Conservation (phyloP, 106 monocot species). For the Chionographis japonica region DNA sequence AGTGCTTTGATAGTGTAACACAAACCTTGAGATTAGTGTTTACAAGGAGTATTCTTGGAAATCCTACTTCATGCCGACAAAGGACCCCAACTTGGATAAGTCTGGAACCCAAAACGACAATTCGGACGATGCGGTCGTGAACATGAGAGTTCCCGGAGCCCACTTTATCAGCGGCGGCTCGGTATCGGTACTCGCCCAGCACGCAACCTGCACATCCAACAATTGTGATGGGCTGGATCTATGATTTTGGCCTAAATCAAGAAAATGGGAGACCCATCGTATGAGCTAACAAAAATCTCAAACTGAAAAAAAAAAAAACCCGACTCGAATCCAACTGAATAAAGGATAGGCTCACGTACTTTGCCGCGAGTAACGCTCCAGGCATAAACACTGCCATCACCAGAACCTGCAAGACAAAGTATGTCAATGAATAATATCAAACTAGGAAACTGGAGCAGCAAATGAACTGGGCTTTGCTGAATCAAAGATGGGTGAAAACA, state of each 20-base stretch:
- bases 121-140: slow-evolving; percentile 88
- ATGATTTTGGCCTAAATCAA: not conserved
- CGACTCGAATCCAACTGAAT: not conserved
- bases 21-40: not conserved
- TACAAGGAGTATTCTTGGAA: not conserved
- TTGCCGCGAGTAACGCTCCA: slow-evolving; percentile 86
- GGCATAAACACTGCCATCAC: slow-evolving; percentile 92
- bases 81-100: slow-evolving; percentile 89
- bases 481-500: not conserved
- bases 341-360: slow-evolving; percentile 19
- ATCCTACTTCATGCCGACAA: slow-evolving; percentile 42
- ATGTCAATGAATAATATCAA: not conserved
- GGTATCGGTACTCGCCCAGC: slow-evolving; percentile 85
- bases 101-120: slow-evolving; percentile 97
- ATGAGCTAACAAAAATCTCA: not conserved
- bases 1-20: not conserved
- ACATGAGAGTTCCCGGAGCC: slow-evolving; percentile 78
- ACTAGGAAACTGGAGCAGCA: too few species aligned
- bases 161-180: slow-evolving; percentile 94
- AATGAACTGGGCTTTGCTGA: not conserved
- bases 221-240: not conserved
- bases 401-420: slow-evolving; percentile 55
- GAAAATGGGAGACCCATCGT: not conserved
- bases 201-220: slow-evolving; percentile 56
- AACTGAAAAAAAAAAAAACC: not conserved